A percentile compares a stretch with the other conserved stretches of the same genome.
phyloP scores from a whole-genome alignment of 2,329 filamentous ascomycete species.

The Diaporthe citri region DNA sequence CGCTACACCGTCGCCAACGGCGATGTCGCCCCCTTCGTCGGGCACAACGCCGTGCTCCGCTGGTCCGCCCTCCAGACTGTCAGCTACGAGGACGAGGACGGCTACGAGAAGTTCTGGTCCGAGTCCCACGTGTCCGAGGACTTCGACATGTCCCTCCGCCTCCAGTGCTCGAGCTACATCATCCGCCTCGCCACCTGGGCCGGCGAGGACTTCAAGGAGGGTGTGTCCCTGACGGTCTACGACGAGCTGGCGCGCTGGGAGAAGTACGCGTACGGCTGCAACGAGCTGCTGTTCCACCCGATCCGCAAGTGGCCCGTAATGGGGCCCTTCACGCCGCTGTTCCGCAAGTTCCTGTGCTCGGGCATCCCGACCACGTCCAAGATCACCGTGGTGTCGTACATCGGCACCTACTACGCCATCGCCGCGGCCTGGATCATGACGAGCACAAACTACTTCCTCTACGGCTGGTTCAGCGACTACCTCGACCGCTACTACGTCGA shows the following conservation, averaged over 20 bases:
- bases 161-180: constrained; percentile 79
- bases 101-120: constrained; percentile 85
- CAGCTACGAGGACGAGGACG: constrained; percentile 73
- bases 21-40: constrained; percentile 83
- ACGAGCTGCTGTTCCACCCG: constrained; percentile 85
- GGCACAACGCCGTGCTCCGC: constrained; percentile 82
- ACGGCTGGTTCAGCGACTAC: constrained; percentile 82
- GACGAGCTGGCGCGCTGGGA: constrained; percentile 89
- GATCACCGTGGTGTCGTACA: constrained; percentile 81
- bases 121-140: constrained; percentile 85
- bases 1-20: constrained; percentile 82
- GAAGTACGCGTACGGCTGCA: constrained; percentile 88
- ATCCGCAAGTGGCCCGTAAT: constrained; percentile 78
- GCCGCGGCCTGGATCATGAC: constrained; percentile 82
- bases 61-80: constrained; percentile 83
- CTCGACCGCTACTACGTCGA: constrained; percentile 86
- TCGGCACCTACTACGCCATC: constrained; percentile 85
- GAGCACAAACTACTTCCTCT: constrained; percentile 79
- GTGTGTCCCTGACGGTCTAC: constrained; percentile 86
- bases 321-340: constrained; percentile 84
- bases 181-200: constrained; percentile 81
- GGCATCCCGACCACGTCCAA: constrained; percentile 82
- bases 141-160: constrained; percentile 84
- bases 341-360: constrained; percentile 79
- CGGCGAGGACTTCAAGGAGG: constrained; percentile 84